Evolutionary conservation across 495 filamentous ascomycete species (phyloP).

Genomic region (Aspergillus diversus): DNA sequence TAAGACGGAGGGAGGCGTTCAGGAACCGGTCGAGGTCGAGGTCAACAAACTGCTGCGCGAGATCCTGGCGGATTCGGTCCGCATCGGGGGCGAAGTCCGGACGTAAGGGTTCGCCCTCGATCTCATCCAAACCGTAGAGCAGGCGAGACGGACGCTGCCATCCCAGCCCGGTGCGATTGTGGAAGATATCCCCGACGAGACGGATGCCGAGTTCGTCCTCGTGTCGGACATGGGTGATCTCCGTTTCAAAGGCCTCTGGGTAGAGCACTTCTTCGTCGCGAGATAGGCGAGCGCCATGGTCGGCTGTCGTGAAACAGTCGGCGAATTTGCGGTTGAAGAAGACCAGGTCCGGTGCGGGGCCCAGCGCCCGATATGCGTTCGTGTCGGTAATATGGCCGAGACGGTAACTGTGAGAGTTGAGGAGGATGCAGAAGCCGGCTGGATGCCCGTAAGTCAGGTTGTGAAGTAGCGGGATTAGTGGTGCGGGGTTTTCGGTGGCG

Average conservation of each 20-base stretch:
- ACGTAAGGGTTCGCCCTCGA: neutral
- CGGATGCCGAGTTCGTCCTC: neutral
- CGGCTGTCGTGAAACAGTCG: neutral
- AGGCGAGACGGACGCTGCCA: neutral
- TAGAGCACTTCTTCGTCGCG: neutral
- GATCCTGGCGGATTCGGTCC: neutral
- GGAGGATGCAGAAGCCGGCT: neutral
- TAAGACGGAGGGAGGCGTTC: neutral
- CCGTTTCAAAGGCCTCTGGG: neutral
- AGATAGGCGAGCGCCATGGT: neutral
- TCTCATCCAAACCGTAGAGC: neutral
- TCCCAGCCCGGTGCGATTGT: neutral
- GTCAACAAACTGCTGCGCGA: neutral
- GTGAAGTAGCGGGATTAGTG: neutral
- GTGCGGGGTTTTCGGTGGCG: neutral
- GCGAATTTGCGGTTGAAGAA: neutral
- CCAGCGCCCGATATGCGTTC: too few species aligned
- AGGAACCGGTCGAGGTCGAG: neutral
- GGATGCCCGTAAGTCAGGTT: neutral
- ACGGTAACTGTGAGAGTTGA: too few species aligned
- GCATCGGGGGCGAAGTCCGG: neutral
- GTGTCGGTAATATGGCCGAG: too few species aligned
- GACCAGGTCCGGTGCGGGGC: neutral
- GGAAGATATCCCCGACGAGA: neutral
- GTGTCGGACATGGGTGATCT: neutral